Base-by-base conservation (phyloP, 2,329 filamentous ascomycete species). In the Pseudogymnoascus sp. region DNA sequence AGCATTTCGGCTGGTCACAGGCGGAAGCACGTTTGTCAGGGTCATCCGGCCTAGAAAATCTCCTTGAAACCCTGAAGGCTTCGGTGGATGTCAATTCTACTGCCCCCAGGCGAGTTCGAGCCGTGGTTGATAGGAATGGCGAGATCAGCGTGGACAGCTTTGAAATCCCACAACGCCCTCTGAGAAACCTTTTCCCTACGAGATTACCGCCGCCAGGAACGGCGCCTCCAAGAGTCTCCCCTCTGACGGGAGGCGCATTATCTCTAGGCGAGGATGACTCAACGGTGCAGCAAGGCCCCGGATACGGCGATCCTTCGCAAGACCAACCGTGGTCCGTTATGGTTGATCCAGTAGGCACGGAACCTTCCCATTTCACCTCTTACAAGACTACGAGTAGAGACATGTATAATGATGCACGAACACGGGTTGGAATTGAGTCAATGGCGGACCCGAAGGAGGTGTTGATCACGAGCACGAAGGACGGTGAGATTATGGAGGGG, bases 301-400 rank as follows among this genome's bases (percentile, higher is more conserved):
- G 45, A 23, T 42, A 65, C 52, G 70, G 70, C 5, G 71, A 72
- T 60, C 66, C 70, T 5, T 65, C 62, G 0, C 66, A 42, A 19
- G 35, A 28, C 1, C 41, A 68, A 2, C 41, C 65, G 4, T 86
- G 81, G 79, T 70, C 66, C n/a, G 68, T 87, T 14, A 73, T 76
- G 12, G 69, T 87, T 11, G 86, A 88, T 72, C 75, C 76, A 0
- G 63, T 75, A 28, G 69, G 76, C 3, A 88, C 81, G 0, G 69
- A 72, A 0, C 77, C 80, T 0, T 80, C 80, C 0, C 81, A 84
- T n/a, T 89, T 88, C 70, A 96, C 92, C 0, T 86, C 87, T 63
- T 90, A 89, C 77, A 97, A 99, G 75, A 97, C 93, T 0, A 94
- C 90, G 0, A 78, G 81, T 58, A 84, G 93, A 12, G 76, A 79